phyloP scores from a whole-genome alignment of 2,329 filamentous ascomycete genomes.

The Ophiosphaerella korrae region DNA sequence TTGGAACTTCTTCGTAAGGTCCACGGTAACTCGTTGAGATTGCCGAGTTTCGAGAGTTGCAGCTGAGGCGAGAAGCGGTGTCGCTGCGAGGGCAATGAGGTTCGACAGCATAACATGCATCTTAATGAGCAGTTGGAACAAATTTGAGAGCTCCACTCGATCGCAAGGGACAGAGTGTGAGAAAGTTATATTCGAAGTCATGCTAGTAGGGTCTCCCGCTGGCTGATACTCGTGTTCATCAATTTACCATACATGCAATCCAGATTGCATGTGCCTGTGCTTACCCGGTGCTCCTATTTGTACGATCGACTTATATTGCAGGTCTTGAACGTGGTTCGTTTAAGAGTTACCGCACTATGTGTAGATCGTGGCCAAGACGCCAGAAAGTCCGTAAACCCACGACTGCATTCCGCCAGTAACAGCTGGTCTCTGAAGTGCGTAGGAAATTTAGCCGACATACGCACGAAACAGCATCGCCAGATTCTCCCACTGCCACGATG shows the following conservation, averaged over 20 bases:
- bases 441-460: slow-evolving; percentile 14
- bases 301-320: slow-evolving; percentile 1
- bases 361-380: slow-evolving; percentile 19
- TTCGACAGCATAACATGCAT: slow-evolving; percentile 14
- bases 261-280: background rate
- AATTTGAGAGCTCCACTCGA: background rate
- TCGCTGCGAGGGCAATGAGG: slow-evolving; percentile 18
- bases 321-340: slow-evolving; percentile 6
- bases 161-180: background rate
- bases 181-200: background rate
- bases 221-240: slow-evolving; percentile 5
- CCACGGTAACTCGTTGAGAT: slow-evolving; percentile 44
- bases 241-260: slow-evolving; percentile 1
- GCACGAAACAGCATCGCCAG: background rate
- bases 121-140: background rate
- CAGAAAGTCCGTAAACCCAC: slow-evolving; percentile 22
- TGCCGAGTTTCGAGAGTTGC: slow-evolving; percentile 23
- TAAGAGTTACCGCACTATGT: slow-evolving; percentile 13
- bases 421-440: background rate
- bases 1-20: slow-evolving; percentile 52
- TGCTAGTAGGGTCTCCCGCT: slow-evolving; percentile 1
- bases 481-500: background rate
- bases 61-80: slow-evolving; percentile 11
- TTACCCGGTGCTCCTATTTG: slow-evolving; percentile 8
- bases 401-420: slow-evolving; percentile 24